Percentiles rank a stretch among this genome's conserved stretches.
Evolutionary conservation across 495 filamentous ascomycete genomes (phyloP).

Genomic region (Aspergillus saccharolyticus): DNA sequence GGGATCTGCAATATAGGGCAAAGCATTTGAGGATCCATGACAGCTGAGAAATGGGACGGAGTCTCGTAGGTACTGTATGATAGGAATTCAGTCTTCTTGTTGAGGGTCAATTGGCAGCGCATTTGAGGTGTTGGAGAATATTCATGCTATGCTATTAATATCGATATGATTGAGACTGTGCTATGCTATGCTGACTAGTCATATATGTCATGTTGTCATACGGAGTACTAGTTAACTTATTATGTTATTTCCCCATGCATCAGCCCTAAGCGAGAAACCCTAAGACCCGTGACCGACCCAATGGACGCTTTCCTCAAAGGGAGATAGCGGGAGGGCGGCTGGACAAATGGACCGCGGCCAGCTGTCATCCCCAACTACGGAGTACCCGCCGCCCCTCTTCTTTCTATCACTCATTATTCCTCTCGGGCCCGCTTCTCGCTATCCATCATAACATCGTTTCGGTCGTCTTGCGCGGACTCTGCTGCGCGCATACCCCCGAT

Average conservation of each 20-base stretch:
- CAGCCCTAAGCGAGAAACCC: neutral
- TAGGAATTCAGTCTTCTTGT: no score
- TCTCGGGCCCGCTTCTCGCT: neutral
- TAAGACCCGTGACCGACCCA: neutral
- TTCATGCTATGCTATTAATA: no score
- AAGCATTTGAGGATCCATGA: neutral
- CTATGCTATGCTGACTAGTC: no score
- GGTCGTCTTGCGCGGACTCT: neutral
- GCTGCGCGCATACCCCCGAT: neutral
- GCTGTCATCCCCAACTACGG: slow-evolving; percentile 7
- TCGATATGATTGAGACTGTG: no score
- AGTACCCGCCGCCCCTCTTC: slow-evolving; percentile 1
- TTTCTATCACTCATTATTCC: neutral
- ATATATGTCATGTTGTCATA: no score
- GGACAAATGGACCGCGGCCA: slow-evolving; percentile 15
- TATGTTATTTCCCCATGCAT: neutral
- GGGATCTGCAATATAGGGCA: slow-evolving; percentile 2
- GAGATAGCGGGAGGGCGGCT: neutral
- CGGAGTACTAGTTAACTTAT: no score
- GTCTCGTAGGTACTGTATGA: neutral
- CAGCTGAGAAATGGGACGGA: neutral
- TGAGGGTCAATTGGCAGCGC: no score
- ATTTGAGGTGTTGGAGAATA: no score
- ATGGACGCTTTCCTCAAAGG: neutral
- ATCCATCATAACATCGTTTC: neutral